A percentile compares a stretch with the other conserved stretches of the same genome.
Evolutionary conservation across 2,329 filamentous ascomycete species (phyloP).

Genomic region (Ophiocordyceps robertsii): DNA sequence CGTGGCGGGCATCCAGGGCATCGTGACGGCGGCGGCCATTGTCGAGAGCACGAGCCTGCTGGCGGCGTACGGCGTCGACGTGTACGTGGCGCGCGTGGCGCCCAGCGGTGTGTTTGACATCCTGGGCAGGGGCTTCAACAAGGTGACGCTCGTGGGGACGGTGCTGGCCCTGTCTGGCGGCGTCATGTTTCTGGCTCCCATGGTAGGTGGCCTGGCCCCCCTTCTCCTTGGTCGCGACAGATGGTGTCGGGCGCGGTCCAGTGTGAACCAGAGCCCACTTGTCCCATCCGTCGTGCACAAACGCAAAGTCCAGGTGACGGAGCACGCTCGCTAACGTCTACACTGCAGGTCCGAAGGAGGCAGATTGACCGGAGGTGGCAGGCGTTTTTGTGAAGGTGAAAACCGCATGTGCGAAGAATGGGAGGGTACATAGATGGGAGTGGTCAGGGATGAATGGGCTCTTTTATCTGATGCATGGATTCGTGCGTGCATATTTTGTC

Average conservation of each 20-base stretch:
- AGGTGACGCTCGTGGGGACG: conserved; percentile 69
- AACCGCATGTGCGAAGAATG: not conserved
- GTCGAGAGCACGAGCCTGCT: conserved; percentile 88
- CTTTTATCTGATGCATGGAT: no score
- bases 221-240: no score
- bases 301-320: not conserved
- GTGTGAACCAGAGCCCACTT: no score
- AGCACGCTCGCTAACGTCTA: conserved; percentile 16
- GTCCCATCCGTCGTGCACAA: no score
- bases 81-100: conserved; percentile 77
- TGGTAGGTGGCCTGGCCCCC: conserved; percentile 47
- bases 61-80: conserved; percentile 75
- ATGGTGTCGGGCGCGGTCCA: no score
- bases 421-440: not conserved
- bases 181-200: conserved; percentile 65
- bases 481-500: no score
- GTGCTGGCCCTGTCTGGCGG: conserved; percentile 68
- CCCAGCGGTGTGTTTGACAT: conserved; percentile 88
- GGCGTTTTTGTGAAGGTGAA: conserved; percentile 16
- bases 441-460: no score
- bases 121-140: conserved; percentile 86
- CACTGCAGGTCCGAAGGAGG: conserved; percentile 42
- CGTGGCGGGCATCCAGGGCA: conserved; percentile 57
- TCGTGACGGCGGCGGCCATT: conserved; percentile 63
- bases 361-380: conserved; percentile 55